A percentile compares a stretch with the other conserved stretches of the same genome.
phyloP scores from a whole-genome alignment of 2,329 filamentous ascomycete species.

The Exophiala sp. region DNA sequence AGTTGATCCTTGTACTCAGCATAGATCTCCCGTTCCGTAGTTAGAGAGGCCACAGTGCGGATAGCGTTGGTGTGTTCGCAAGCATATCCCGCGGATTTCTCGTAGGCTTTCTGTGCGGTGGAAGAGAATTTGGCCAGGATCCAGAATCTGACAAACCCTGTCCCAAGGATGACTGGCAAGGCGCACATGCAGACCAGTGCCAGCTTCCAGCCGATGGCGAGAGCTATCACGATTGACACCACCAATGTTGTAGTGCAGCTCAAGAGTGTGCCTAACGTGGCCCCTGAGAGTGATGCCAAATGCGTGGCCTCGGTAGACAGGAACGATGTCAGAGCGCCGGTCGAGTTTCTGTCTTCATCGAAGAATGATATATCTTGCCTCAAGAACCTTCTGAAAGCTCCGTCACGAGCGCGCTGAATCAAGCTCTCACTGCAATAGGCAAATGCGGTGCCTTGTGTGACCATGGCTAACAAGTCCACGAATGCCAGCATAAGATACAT shows the following conservation, averaged over 20 bases:
- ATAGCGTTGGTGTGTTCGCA: constrained; percentile 93
- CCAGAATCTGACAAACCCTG: constrained; percentile 83
- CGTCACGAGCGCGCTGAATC: constrained; percentile 73
- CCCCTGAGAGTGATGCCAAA: constrained; percentile 78
- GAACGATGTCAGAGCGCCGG: constrained; percentile 82
- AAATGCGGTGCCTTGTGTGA: constrained; percentile 65
- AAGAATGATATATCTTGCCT: constrained; percentile 92
- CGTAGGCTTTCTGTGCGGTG: constrained; percentile 72
- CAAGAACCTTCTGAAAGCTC: constrained; percentile 78
- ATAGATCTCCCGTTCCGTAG: constrained; percentile 76
- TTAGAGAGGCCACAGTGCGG: constrained; percentile 85
- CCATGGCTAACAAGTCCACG: constrained; percentile 64
- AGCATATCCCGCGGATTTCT: constrained; percentile 75
- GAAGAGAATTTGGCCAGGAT: constrained; percentile 73
- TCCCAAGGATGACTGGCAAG: constrained; percentile 69
- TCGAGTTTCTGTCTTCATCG: constrained; percentile 80
- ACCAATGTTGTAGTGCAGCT: constrained; percentile 74
- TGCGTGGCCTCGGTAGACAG: constrained; percentile 85
- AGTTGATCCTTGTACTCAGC: constrained; percentile 63
- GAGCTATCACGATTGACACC: constrained; percentile 61
- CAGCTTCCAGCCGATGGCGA: constrained; percentile 82
- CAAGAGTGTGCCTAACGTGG: constrained; percentile 78
- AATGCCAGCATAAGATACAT: constrained; percentile 85
- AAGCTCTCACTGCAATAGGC: constrained; percentile 82
- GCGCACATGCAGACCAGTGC: constrained; percentile 74